Conservation (phyloP, 352 stramenopile genomes). For the Peronospora belbahrii region DNA sequence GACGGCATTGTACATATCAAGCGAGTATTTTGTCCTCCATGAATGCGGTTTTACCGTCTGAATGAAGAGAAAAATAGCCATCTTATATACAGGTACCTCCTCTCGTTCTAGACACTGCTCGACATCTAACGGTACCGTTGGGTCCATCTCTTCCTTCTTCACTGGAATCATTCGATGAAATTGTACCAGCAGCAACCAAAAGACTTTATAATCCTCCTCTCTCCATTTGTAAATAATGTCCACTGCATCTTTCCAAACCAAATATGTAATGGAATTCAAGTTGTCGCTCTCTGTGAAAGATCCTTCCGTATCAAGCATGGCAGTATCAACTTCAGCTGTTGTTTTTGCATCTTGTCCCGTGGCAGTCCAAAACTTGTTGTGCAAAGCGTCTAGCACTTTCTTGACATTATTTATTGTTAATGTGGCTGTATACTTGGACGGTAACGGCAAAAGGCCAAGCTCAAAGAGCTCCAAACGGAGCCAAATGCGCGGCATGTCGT, state of each 20-base stretch:
- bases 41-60: conserved; percentile 76
- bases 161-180: conserved; percentile 67
- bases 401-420: conserved; percentile 59
- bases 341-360: conserved; percentile 1
- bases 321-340: conserved; percentile 30
- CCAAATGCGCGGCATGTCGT: conserved; percentile 61
- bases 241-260: conserved; percentile 58
- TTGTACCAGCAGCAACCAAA: conserved; percentile 73
- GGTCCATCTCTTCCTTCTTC: conserved; percentile 19
- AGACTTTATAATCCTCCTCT: conserved; percentile 73
- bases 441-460: conserved; percentile 65
- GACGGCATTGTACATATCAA: conserved; percentile 71
- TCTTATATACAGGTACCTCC: conserved; percentile 64
- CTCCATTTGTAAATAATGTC: conserved; percentile 63
- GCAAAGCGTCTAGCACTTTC: conserved; percentile 49
- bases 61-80: conserved; percentile 73
- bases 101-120: conserved; percentile 44
- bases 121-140: conserved; percentile 32
- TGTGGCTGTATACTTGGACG: conserved; percentile 56
- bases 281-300: conserved; percentile 59
- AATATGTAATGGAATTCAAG: conserved; percentile 40
- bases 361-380: conserved; percentile 35
- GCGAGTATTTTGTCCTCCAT: conserved; percentile 62
- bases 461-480: conserved; percentile 82
- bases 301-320: conserved; percentile 29